Evolutionary conservation across 2,329 filamentous ascomycete genomes (phyloP), one percentile per base, ranked within the genome.

Genomic region (Claviceps sp.): DNA sequence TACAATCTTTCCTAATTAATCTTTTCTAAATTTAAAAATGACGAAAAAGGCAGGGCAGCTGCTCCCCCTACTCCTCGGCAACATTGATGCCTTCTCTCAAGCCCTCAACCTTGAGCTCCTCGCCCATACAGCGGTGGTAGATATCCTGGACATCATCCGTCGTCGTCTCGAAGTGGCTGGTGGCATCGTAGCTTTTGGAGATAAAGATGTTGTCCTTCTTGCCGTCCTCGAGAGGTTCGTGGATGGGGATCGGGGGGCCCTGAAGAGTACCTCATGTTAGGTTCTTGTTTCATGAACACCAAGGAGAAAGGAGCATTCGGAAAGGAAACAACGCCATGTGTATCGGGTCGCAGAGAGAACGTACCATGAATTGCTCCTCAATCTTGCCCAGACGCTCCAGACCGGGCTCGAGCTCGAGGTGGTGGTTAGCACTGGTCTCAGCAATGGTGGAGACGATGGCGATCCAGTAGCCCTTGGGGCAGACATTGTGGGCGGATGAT

Each of bases 391-490:
- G 83, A 59, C 91, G 84, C 64, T 96, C 89, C 59, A 97, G 83
- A 64, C 91, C 93, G 34, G 90, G 83, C 71, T 93, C 82, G 44
- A 98, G 83, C 75, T 98, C 93, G 53, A 96, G 76, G 71, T 98
- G 93, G 72, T 95, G 90, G 78, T 98, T 97, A 58, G 87, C 84
- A 55, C 83, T 74, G 45, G 83, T 84, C 76, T 98, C 94, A 57
- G 93, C 88, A 65, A 98, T 96, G 55, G 93, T 98, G 47, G 89
- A 95, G 58, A 98, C 91, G 55, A 97, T 98, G 62, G 93, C 93
- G 61, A 98, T 88, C 77, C 94, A 98, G 81, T 96, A 97, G 55
- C 91, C 91, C 79, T 95, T 95, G 63, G 94, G 93, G 75, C 91
- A 97, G 61, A 98, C 94, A 63, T 95, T 97, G 76, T 98, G 94